Conservation (phyloP, 441 rosid species). For the Pelargonium fulgidum region DNA sequence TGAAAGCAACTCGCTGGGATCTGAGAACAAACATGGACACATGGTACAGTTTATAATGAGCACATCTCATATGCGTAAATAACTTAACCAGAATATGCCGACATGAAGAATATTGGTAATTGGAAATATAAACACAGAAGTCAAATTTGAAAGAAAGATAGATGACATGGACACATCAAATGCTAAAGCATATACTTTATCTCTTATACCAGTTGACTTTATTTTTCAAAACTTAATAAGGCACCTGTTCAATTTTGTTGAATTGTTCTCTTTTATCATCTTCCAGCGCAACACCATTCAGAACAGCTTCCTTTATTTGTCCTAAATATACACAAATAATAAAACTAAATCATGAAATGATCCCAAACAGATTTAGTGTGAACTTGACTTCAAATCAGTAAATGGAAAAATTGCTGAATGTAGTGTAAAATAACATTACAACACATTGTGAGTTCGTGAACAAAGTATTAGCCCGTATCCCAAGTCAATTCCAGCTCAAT, state of each 20-base stretch:
- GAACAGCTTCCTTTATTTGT: conserved; percentile 80
- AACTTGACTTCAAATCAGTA: not conserved
- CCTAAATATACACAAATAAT: conserved; percentile 32
- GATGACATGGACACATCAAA: not conserved
- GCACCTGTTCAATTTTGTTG: conserved; percentile 85
- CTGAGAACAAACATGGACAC: too few species aligned
- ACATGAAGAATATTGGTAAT: too few species aligned
- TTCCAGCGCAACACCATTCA: conserved; percentile 77
- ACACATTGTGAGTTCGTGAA: not conserved
- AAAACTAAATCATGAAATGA: conserved; percentile 18
- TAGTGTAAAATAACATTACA: not conserved
- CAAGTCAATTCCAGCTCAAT: not conserved
- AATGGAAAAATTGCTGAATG: not conserved
- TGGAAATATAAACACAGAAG: too few species aligned
- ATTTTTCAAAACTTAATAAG: conserved; percentile 7
- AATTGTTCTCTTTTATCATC: conserved; percentile 72
- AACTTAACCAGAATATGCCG: too few species aligned
- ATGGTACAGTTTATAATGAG: too few species aligned
- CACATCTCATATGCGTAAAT: too few species aligned
- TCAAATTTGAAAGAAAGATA: too few species aligned
- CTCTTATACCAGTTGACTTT: conserved; percentile 5
- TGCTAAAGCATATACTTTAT: not conserved
- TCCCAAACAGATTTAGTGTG: conserved; percentile 13
- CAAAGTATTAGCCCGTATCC: not conserved
- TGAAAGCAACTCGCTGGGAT: too few species aligned